Evolutionary conservation across 2,329 filamentous ascomycete genomes (phyloP), one percentile per base, ranked within the genome.

Genomic region (Stemphylium lycopersici): DNA sequence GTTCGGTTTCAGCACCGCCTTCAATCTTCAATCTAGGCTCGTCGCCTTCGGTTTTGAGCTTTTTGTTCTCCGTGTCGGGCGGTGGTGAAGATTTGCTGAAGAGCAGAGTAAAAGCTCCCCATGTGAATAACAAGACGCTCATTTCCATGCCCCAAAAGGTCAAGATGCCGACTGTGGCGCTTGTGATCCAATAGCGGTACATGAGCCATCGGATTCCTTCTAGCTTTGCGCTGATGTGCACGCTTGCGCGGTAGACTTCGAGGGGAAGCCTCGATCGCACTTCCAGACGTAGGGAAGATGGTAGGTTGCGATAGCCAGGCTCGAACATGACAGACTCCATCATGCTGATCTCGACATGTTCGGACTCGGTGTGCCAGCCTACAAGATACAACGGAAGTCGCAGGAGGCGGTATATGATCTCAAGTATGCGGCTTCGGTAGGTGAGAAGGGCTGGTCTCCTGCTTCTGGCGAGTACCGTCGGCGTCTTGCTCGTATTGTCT

Each of bases 71-170:
- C n/a, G 37, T 29, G 6, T 37, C 34, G n/a, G 20, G 6, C 3
- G 20, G 7, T 1, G 41, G 12, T 4, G 46, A 36, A 1, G 61
- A 29, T 32, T 48, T 47, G 50, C 58, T 52, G 39, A 81, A 68
- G 38, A 79, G 66, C 31, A 78, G 77, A 7, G 73, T 79, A 16
- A 90, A 64, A 0, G 83, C 40, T 1, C 83, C 71, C 88, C 90
- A 96, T 0, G 84, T 87, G 0, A 87, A 33, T 1, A 81, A 79
- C 71, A 90, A 84, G 37, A 87, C 88, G 0, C 86, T 60, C 66
- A 96, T 81, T 69, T 93, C 91, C 11, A 86, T 84, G 1, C 79
- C 71, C 91, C 93, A 98, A 75, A 97, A 97, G 0, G 84, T 63
- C 0, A 79, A 74, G 0, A 87, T 90, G 66, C 92, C 89, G 0